Evolutionary conservation across 2,329 filamentous ascomycete genomes (phyloP).

Genomic region (Beauveria asiatica): DNA sequence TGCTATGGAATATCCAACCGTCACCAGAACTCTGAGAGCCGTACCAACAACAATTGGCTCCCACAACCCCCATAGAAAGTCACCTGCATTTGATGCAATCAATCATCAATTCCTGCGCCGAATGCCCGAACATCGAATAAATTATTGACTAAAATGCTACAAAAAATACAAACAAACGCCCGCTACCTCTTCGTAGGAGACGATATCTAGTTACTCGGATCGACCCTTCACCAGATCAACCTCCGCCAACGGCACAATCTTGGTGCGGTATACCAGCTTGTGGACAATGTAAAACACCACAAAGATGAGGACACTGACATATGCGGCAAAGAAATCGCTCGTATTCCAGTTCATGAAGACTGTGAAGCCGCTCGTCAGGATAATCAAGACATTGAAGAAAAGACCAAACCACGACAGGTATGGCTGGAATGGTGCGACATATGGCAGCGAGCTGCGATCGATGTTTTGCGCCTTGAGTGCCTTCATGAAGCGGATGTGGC

Average conservation of each 20-base stretch:
- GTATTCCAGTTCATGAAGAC: slow-evolving; percentile 56
- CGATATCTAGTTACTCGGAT: slow-evolving; percentile 4
- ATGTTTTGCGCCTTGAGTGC: slow-evolving; percentile 49
- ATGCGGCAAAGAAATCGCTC: slow-evolving; percentile 54
- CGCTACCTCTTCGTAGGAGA: not conserved
- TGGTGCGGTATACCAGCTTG: slow-evolving; percentile 41
- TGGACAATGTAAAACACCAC: slow-evolving; percentile 50
- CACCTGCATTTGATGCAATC: not conserved
- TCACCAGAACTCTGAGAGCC: not conserved
- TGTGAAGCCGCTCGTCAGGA: slow-evolving; percentile 61
- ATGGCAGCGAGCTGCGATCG: slow-evolving; percentile 49
- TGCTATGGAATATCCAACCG: slow-evolving; percentile 1
- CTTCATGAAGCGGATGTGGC: slow-evolving; percentile 58
- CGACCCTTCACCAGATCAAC: slow-evolving; percentile 26
- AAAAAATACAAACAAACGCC: not conserved
- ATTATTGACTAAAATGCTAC: not conserved
- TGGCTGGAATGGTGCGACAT: slow-evolving; percentile 53
- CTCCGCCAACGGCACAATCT: slow-evolving; percentile 27
- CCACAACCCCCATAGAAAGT: not conserved
- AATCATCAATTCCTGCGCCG: not conserved
- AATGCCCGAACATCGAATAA: not conserved
- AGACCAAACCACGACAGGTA: slow-evolving; percentile 58
- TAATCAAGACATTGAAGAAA: slow-evolving; percentile 55
- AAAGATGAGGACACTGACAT: slow-evolving; percentile 58
- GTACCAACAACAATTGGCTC: not conserved